Base-by-base conservation (phyloP, 2,329 filamentous ascomycete species). In the Juglanconis juglandina region DNA sequence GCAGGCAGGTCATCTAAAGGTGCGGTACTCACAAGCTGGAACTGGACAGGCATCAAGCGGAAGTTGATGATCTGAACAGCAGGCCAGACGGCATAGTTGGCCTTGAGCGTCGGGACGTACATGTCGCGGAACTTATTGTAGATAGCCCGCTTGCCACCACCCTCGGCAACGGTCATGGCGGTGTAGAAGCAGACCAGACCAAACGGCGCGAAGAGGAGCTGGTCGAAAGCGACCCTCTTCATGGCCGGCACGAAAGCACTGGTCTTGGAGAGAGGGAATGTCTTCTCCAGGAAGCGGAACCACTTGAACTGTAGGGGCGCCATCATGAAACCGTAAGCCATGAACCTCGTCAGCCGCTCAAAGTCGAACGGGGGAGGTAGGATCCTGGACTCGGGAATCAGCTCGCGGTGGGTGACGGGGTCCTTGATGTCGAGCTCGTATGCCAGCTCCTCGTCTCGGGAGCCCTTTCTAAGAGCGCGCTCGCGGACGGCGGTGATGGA, bases 1-100 rank as follows among this genome's bases (percentile, higher is more conserved):
- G 4, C 10, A 32, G 41, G 7, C 9, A 10, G 7, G n/a, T 17
- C 4, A 17, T 17, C 5, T 47, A 3, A 17, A 3, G 44, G n/a
- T 24, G 9, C 13, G n/a, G 35, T 51, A 84, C 92, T 81, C 78
- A 97, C 93, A 76, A 99, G 89, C 76, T 99, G 95, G 74, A 95
- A 96, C 72, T 96, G 93, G 56, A 98, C 88, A 13, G 95, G 95
- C 81, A 99, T 92, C 67, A 98, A 73, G 35, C 94, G 86, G 78
- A 99, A 99, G 80, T 99, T 99, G 77, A 99, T 84, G 65, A 98
- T 87, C 78, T 99, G 95, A 49, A 99, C 95, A 5, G 90, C 86
- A 32, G 95, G 95, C 95, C 95, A 99, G 32, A 99, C 84, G 68
- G 96, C 80, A 69, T 89, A 99, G 77, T 99, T 99, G 67, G 94